phyloP scores from a whole-genome alignment of 2,329 filamentous ascomycete species.

The Leptographium lundbergii region DNA sequence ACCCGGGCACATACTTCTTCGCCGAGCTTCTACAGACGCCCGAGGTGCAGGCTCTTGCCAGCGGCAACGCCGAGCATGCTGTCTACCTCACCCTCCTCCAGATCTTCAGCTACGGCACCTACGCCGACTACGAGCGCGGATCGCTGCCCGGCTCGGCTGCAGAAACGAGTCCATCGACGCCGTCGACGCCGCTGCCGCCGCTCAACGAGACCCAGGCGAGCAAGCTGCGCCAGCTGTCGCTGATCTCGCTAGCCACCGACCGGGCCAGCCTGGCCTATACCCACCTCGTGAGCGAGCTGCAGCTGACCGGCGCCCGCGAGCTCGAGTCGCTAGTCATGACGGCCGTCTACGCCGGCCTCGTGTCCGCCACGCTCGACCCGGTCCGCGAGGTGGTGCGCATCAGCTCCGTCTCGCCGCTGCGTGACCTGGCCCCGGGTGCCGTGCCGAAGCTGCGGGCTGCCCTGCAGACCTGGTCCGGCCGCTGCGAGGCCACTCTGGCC shows the following conservation, averaged over 20 bases:
- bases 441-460: slow-evolving; percentile 55
- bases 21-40: slow-evolving; percentile 77
- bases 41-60: slow-evolving; percentile 60
- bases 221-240: slow-evolving; percentile 84
- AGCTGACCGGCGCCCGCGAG: slow-evolving; percentile 51
- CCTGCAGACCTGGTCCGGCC: slow-evolving; percentile 62
- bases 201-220: slow-evolving; percentile 61
- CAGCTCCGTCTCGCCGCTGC: slow-evolving; percentile 68
- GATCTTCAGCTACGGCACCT: slow-evolving; percentile 89
- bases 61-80: slow-evolving; percentile 42
- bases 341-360: slow-evolving; percentile 73
- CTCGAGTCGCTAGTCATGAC: slow-evolving; percentile 80
- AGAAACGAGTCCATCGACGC: neutral
- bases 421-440: slow-evolving; percentile 66
- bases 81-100: slow-evolving; percentile 59
- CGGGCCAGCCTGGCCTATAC: slow-evolving; percentile 59
- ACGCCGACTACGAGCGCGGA: slow-evolving; percentile 51
- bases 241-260: slow-evolving; percentile 67
- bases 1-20: slow-evolving; percentile 83
- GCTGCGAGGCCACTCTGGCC: slow-evolving; percentile 60
- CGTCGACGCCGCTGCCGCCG: slow-evolving; percentile 37
- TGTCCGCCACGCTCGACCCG: slow-evolving; percentile 75
- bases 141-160: neutral
- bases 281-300: slow-evolving; percentile 52
- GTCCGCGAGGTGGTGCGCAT: slow-evolving; percentile 62